phyloP scores from a whole-genome alignment of 768 basidiomycete genomes.

The Boletus insuetus region DNA sequence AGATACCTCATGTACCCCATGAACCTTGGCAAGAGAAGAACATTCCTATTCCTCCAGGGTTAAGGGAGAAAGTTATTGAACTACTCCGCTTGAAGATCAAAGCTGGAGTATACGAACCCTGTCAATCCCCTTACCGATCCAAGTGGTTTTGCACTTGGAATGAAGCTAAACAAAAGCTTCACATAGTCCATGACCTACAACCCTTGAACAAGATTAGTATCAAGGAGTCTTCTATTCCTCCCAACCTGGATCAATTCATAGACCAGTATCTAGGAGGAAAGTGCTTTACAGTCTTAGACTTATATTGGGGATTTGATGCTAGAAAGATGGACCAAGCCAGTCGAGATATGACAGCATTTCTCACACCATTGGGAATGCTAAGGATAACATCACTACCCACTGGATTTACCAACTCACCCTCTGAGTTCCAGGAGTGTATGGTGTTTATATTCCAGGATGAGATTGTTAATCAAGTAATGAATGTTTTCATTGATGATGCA shows the following conservation, averaged over 20 bases:
- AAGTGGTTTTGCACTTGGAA: neutral
- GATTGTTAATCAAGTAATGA: neutral
- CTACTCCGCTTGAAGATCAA: neutral
- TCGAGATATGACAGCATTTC: neutral
- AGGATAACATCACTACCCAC: no score
- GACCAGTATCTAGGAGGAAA: neutral
- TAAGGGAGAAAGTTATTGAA: neutral
- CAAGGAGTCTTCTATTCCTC: neutral
- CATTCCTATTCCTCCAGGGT: neutral
- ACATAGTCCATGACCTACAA: neutral
- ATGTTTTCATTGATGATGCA: neutral
- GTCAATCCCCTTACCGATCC: neutral
- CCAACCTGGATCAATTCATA: neutral
- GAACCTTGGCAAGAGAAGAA: neutral
- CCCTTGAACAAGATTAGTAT: neutral
- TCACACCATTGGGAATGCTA: neutral
- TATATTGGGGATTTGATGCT: neutral
- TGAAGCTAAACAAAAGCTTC: neutral
- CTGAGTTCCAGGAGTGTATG: neutral
- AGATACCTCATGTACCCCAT: neutral
- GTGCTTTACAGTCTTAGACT: neutral
- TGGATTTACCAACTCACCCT: no score
- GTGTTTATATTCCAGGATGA: neutral
- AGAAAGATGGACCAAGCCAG: neutral
- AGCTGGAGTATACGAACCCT: neutral